Evolutionary conservation across 345 rosid species (phyloP), one percentile per base, ranked within the genome.

Genomic region (Brassica incana): DNA sequence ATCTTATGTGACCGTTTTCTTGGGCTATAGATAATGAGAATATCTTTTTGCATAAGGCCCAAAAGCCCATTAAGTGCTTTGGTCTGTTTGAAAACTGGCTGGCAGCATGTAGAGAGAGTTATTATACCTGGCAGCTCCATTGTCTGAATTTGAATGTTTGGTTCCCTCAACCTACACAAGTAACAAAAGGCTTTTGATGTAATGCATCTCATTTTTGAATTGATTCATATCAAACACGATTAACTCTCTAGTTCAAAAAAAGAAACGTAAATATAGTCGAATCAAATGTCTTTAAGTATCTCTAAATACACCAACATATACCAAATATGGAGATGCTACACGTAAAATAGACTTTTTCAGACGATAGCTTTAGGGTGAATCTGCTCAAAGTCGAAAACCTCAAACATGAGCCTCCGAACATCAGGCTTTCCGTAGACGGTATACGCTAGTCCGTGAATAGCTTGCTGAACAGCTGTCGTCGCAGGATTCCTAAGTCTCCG

Each of bases 301-400:
- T 23, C 25, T 23, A 23, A 23, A 23, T 23, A 23, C 25, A 23
- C 25, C 25, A 23, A 23, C 25, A 23, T 23, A 23, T 23, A 23
- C 25, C 25, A 23, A 23, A 23, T 23, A 23, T 23, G 25, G 25
- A 23, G 25, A 23, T 23, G 25, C 25, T 23, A 23, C 25, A 23
- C 25, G 25, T 23, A 23, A 23, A 23, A 23, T 23, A 23, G 25
- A 23, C 25, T 16, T 16, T 36, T 5, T 54, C 60, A 35, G 23
- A 36, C 10, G 58, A 95, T 85, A 68, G 90, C 80, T 84, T 95
- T 95, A 6, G 99, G 95, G 79, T 88, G 99, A 65, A 82, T 88
- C 84, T 92, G 96, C 86, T 95, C 99, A 5, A 95, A 95, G 86
- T 95, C 96, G 64, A 95, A 95, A 80, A 92, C 93, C 73, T 91